These are phyloP conservation scores for Pichia sp. DNA, from an alignment of 1,139 yeast genomes.

Conservation along the genomic window DNA sequence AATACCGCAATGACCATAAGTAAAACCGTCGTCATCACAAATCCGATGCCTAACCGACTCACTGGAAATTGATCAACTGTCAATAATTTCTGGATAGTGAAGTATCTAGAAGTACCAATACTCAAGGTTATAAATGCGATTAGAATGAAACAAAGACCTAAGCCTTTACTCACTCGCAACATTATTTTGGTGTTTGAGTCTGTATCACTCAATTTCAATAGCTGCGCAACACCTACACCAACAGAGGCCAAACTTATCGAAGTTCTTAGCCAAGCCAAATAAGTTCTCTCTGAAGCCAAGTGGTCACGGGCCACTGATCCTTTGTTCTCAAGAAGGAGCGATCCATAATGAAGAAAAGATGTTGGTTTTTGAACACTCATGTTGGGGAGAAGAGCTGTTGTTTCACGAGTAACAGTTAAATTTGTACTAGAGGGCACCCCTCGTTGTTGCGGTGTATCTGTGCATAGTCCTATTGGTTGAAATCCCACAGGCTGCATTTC, in stretches of 20 bases:
- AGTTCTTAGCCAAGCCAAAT: constrained; percentile 30
- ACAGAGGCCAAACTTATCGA: constrained; percentile 46
- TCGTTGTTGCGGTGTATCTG: too few relatives aligned
- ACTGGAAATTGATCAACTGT: constrained; percentile 42
- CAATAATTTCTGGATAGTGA: constrained; percentile 31
- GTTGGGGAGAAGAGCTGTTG: constrained; percentile 5
- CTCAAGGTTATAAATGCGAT: constrained; percentile 9
- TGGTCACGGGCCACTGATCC: constrained; percentile 45
- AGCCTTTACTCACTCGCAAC: constrained; percentile 11
- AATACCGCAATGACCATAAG: constrained; percentile 5
- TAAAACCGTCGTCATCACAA: constrained; percentile 1
- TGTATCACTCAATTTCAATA: constrained; percentile 32
- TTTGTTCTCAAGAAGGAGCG: constrained; percentile 35
- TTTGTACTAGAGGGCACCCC: too few relatives aligned
- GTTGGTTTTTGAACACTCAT: constrained; percentile 15
- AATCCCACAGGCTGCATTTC: too few relatives aligned
- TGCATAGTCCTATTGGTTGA: too few relatives aligned
- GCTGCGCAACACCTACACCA: constrained; percentile 49
- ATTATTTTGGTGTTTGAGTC: neutral
- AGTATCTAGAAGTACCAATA: constrained; percentile 13
- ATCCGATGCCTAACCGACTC: constrained; percentile 10
- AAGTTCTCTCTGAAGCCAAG: constrained; percentile 30
- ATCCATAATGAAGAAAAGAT: constrained; percentile 22
- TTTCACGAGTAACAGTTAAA: neutral
- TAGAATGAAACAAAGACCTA: constrained; percentile 13